These are phyloP conservation scores for Microcyclosporella mali DNA, from an alignment of 2,329 filamentous ascomycete species.

Conservation along the genomic window DNA sequence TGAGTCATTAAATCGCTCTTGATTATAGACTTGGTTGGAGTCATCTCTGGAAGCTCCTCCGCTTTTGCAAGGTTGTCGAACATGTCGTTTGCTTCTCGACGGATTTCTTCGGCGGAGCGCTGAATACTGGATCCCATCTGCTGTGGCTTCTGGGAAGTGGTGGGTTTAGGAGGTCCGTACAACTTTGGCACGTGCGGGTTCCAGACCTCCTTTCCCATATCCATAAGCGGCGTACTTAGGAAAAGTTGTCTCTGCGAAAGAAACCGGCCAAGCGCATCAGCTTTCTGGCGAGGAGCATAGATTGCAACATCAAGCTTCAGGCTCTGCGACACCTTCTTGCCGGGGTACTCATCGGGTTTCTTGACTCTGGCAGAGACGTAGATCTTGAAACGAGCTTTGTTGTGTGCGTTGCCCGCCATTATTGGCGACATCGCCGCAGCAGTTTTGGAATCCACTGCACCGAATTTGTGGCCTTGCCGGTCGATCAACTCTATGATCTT, in stretches of 20 bases:
- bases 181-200: constrained; percentile 64
- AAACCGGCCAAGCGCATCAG: constrained; percentile 59
- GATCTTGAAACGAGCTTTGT: constrained; percentile 64
- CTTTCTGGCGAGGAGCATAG: constrained; percentile 67
- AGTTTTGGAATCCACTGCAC: constrained; percentile 63
- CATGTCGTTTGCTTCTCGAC: constrained; percentile 74
- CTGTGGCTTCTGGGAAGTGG: not conserved
- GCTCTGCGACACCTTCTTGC: constrained; percentile 54
- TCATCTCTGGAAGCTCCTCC: constrained; percentile 68
- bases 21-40: constrained; percentile 56
- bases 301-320: constrained; percentile 67
- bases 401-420: constrained; percentile 56
- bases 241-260: constrained; percentile 62
- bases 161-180: no score
- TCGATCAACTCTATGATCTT: constrained; percentile 67
- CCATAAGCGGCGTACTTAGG: constrained; percentile 60
- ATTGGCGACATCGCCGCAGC: constrained; percentile 64
- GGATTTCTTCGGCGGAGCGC: constrained; percentile 78
- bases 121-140: constrained; percentile 1
- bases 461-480: constrained; percentile 64
- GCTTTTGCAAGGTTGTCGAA: constrained; percentile 76
- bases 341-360: constrained; percentile 56
- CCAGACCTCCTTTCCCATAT: constrained; percentile 62
- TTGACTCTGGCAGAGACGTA: constrained; percentile 64
- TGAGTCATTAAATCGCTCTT: constrained; percentile 68